A percentile compares a stretch with the other conserved stretches of the same genome.
Evolutionary conservation across 768 basidiomycete genomes (phyloP).

Genomic region (Tephrocybe sp.): DNA sequence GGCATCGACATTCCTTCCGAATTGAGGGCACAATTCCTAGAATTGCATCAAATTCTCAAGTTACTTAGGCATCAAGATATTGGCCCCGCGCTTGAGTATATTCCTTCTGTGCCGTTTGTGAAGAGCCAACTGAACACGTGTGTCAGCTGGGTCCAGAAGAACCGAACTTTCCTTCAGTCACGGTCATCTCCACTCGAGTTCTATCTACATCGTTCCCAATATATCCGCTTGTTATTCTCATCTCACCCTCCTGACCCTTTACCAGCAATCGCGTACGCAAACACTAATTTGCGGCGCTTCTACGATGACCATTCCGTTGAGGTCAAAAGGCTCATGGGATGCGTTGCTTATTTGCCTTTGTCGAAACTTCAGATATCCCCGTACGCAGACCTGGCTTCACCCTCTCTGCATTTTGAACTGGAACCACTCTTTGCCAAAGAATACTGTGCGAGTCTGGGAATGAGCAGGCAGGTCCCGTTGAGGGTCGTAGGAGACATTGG

Average conservation of each 20-base stretch:
- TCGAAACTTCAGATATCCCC: slow-evolving; percentile 64
- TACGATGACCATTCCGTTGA: slow-evolving; percentile 59
- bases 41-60: slow-evolving; percentile 70
- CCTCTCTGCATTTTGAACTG: slow-evolving; percentile 72
- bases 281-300: slow-evolving; percentile 59
- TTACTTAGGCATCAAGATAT: slow-evolving; percentile 67
- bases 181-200: slow-evolving; percentile 86
- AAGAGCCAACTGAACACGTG: slow-evolving; percentile 6
- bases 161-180: slow-evolving; percentile 61
- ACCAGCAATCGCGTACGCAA: slow-evolving; percentile 75
- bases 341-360: slow-evolving; percentile 68
- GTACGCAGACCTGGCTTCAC: slow-evolving; percentile 72
- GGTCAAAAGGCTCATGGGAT: slow-evolving; percentile 67
- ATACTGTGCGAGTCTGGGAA: slow-evolving; percentile 82
- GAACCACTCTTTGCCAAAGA: slow-evolving; percentile 85
- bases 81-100: slow-evolving; percentile 71
- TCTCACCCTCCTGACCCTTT: slow-evolving; percentile 54
- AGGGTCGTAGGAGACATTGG: slow-evolving; percentile 91
- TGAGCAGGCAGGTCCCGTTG: slow-evolving; percentile 87
- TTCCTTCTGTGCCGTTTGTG: slow-evolving; percentile 4
- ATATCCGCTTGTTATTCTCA: slow-evolving; percentile 71
- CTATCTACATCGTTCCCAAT: slow-evolving; percentile 86
- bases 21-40: slow-evolving; percentile 55
- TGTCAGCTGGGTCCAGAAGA: slow-evolving; percentile 74
- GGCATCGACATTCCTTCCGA: slow-evolving; percentile 51